Evolutionary conservation across 83 land plant species (phyloP).

Genomic region (Diphasiastrum complanatum): DNA sequence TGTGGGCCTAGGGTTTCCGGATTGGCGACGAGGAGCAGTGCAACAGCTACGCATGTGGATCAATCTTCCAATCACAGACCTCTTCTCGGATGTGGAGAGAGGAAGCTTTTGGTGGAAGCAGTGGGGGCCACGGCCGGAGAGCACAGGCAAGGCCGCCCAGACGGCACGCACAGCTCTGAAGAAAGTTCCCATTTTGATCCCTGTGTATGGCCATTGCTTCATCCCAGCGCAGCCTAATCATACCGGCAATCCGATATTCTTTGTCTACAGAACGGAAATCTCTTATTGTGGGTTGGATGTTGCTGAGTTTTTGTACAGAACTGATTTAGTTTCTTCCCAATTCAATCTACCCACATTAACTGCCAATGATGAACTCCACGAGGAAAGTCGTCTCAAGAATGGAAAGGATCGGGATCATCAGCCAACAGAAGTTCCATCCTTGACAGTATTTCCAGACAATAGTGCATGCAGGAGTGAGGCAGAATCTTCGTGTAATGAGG

Average conservation of each 20-base stretch:
- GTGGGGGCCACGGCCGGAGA: conserved; percentile 51
- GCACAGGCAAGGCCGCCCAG: conserved; percentile 41
- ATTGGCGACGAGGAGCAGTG: conserved; percentile 55
- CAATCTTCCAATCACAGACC: conserved; percentile 35
- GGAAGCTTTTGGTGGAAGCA: conserved; percentile 43
- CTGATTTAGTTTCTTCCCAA: too few relatives aligned
- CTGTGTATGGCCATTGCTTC: conserved; percentile 3
- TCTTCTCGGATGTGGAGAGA: conserved; percentile 36
- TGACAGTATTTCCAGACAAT: too few relatives aligned
- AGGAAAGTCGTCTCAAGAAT: too few relatives aligned
- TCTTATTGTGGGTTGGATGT: background rate
- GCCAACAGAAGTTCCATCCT: too few relatives aligned
- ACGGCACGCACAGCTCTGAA: conserved; percentile 54
- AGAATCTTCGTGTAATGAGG: too few relatives aligned
- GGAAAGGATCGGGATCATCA: too few relatives aligned
- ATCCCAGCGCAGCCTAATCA: background rate
- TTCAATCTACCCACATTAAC: too few relatives aligned
- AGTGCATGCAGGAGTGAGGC: too few relatives aligned
- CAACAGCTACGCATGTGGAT: conserved; percentile 37
- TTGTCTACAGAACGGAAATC: background rate
- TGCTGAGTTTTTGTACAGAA: background rate
- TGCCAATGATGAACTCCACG: too few relatives aligned
- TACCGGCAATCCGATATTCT: conserved; percentile 11
- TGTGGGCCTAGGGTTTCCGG: conserved; percentile 56
- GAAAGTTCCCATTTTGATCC: conserved; percentile 54